Evolutionary conservation across 2,329 filamentous ascomycete genomes (phyloP), one percentile per base, ranked within the genome.

Genomic region (Graphilbum sp.): DNA sequence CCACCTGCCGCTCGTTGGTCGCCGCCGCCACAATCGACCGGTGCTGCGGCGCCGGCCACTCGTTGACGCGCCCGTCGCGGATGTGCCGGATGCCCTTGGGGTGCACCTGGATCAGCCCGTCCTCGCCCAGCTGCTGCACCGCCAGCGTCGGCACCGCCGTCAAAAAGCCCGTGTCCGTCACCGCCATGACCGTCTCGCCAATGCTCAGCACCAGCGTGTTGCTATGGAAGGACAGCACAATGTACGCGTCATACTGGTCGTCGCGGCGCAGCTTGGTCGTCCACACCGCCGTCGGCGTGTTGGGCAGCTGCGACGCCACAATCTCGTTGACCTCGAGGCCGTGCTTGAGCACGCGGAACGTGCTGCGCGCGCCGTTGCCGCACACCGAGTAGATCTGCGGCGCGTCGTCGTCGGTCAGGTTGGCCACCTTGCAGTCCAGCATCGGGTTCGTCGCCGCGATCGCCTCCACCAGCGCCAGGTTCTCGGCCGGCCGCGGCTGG

Each of bases 1-100:
- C 86, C 20, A 98, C 84, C 58, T 99, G 90, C 32, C 83, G 75
- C 49, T 88, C 78, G 51, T 98, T 99, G 15, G 88, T 90, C 1
- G 88, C 79, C 25, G 88, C 92, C 9, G 88, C 85, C 34, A 96
- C 86, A 46, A 98, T 96, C 0, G 88, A 92, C 18, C 90, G 75
- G 63, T 98, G 88, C 48, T 92, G 80, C 0, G 92, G 92, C 5
- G 83, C 80, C 13, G 82, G 76, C 90, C 90, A 98, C 53, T 96
- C 87, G 47, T 92, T 93, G 17, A 94, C 72, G 19, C 78, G 72
- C 13, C 80, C 82, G 41, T 68, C 62, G 34, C 80, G 73, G 41
- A 98, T 88, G 50, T 95, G 87, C 35, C 87, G 75, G 43, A 98
- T 94, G 39, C 90, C 90, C 52, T 87, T 87, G n/a, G 88, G 86